phyloP scores from a whole-genome alignment of 1,139 yeast species.

The Geotrichum histeridarum region DNA sequence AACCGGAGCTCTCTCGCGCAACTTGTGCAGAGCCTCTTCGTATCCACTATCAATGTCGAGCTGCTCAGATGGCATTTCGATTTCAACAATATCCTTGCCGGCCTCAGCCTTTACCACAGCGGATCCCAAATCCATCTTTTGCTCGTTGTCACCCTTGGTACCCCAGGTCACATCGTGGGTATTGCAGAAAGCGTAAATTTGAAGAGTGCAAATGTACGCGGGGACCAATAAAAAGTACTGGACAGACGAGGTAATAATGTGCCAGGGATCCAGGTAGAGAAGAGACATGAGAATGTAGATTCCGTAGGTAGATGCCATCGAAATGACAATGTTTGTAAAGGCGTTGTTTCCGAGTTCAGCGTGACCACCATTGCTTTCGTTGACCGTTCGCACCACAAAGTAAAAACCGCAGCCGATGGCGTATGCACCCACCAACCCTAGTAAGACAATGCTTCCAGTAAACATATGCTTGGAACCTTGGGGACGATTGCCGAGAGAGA shows the following conservation, averaged over 20 bases:
- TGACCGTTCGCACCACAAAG: conserved; percentile 58
- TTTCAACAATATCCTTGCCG: conserved; percentile 61
- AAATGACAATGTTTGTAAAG: conserved; percentile 74
- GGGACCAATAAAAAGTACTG: conserved; percentile 88
- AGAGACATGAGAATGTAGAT: conserved; percentile 72
- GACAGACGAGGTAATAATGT: conserved; percentile 71
- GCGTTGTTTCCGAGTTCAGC: conserved; percentile 42
- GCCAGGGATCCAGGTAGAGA: conserved; percentile 92
- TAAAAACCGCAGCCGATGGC: conserved; percentile 78
- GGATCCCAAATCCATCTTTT: conserved; percentile 58
- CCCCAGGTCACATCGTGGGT: conserved; percentile 98
- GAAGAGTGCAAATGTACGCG: conserved; percentile 82
- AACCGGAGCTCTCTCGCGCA: conserved; percentile 65
- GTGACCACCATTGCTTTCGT: conserved; percentile 39
- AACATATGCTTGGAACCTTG: conserved; percentile 81
- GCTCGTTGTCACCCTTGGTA: conserved; percentile 85
- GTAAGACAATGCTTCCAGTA: conserved; percentile 60
- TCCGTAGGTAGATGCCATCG: conserved; percentile 83
- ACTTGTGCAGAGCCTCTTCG: conserved; percentile 67
- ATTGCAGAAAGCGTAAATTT: conserved; percentile 90
- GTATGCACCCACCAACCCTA: conserved; percentile 75
- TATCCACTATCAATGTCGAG: conserved; percentile 85
- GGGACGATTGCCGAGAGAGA: conserved; percentile 93
- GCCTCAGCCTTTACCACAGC: conserved; percentile 55
- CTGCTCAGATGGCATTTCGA: conserved; percentile 87